Evolutionary conservation across 495 filamentous ascomycete species (phyloP).

Genomic region (Xanthoparmelia taractica): DNA sequence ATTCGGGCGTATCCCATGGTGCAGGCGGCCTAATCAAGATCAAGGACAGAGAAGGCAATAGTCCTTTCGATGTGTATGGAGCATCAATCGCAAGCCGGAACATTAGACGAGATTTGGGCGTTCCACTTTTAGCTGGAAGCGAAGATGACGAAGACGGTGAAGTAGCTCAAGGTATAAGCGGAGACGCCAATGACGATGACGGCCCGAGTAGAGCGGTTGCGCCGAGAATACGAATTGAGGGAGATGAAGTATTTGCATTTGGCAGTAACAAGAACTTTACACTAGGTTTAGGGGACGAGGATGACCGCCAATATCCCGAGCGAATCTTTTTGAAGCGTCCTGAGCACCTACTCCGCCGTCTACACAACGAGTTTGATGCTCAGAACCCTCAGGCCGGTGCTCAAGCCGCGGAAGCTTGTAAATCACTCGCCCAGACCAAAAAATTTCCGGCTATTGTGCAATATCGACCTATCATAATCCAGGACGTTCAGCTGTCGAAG

Average conservation of each 20-base stretch:
- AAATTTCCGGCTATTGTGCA: constrained; percentile 61
- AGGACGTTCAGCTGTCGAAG: constrained; percentile 79
- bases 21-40: constrained; percentile 73
- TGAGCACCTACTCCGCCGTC: constrained; percentile 62
- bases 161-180: constrained; percentile 35
- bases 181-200: constrained; percentile 32
- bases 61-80: constrained; percentile 85
- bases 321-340: constrained; percentile 71
- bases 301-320: constrained; percentile 90
- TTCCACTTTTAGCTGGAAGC: constrained; percentile 22
- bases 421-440: neutral
- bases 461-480: constrained; percentile 61
- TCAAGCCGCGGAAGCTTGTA: neutral
- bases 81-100: constrained; percentile 63
- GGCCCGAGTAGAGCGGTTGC: constrained; percentile 25
- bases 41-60: constrained; percentile 91
- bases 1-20: constrained; percentile 41
- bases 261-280: constrained; percentile 94
- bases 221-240: constrained; percentile 41
- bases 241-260: constrained; percentile 85
- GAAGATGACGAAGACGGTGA: constrained; percentile 34
- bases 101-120: constrained; percentile 31
- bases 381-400: constrained; percentile 17
- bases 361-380: constrained; percentile 53
- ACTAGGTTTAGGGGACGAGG: constrained; percentile 83